Percentiles rank a stretch among this genome's conserved stretches.
Conservation (phyloP, 75 land plant genomes). For the Adiantum capillusveneris region DNA sequence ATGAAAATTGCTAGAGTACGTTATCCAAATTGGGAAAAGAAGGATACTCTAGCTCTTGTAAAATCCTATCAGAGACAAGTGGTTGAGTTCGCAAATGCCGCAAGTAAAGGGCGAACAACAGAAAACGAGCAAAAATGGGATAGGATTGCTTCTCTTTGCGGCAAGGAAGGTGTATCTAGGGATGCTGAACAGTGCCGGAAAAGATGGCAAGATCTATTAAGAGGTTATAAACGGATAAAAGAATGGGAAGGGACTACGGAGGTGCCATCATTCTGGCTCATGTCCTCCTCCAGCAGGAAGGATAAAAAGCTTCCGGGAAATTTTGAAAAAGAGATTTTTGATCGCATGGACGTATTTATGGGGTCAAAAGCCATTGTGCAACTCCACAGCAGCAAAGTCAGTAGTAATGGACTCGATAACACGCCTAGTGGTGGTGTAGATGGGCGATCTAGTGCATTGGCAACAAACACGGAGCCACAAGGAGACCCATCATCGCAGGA, state of each 20-base stretch:
- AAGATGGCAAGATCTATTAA: slow-evolving; percentile 82
- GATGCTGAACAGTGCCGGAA: slow-evolving; percentile 91
- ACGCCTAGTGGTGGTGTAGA: neutral
- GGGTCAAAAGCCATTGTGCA: neutral
- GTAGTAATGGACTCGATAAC: neutral
- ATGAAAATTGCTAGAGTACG: neutral
- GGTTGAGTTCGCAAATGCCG: neutral
- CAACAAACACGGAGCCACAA: neutral
- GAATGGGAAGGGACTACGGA: slow-evolving; percentile 57
- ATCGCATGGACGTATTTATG: slow-evolving; percentile 40
- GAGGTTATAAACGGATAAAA: slow-evolving; percentile 74
- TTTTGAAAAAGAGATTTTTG: slow-evolving; percentile 76
- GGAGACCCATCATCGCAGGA: slow-evolving; percentile 3
- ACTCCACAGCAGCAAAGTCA: neutral
- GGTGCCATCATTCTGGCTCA: slow-evolving; percentile 63
- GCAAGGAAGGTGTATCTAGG: slow-evolving; percentile 59
- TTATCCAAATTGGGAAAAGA: slow-evolving; percentile 5
- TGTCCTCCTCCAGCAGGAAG: slow-evolving; percentile 66
- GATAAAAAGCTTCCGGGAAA: slow-evolving; percentile 73
- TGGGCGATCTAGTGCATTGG: neutral
- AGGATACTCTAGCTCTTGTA: neutral
- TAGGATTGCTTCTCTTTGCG: slow-evolving; percentile 60
- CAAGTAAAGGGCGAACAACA: neutral
- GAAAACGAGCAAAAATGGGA: slow-evolving; percentile 68
- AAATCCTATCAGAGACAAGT: slow-evolving; percentile 1